These are phyloP conservation scores for Cryoendolithus antarcticus DNA, from an alignment of 2,329 filamentous ascomycete species.

Conservation along the genomic window DNA sequence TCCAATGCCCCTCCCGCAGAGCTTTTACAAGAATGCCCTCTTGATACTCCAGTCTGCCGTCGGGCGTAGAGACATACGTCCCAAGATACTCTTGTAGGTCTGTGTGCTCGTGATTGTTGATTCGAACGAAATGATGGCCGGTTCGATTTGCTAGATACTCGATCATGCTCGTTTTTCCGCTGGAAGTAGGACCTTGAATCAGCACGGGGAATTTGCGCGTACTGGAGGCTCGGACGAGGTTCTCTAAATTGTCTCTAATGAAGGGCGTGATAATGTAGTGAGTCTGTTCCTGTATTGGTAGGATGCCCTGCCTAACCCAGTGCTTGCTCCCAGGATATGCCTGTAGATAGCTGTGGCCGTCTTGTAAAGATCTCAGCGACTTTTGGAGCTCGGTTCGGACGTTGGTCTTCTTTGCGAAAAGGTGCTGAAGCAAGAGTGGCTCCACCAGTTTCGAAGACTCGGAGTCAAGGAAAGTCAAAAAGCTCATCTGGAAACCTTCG, in stretches of 20 bases:
- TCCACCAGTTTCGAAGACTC: conserved; percentile 68
- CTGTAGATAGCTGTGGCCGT: conserved; percentile 66
- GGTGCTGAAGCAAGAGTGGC: conserved; percentile 66
- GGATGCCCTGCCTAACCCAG: conserved; percentile 70
- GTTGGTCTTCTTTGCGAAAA: conserved; percentile 60
- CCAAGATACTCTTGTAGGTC: conserved; percentile 96
- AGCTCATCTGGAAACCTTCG: conserved; percentile 97
- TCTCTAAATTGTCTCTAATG: conserved; percentile 86
- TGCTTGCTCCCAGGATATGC: conserved; percentile 23
- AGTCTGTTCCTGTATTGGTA: conserved; percentile 55
- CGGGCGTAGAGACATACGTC: conserved; percentile 74
- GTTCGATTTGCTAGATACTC: conserved; percentile 95
- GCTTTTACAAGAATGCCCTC: conserved; percentile 90
- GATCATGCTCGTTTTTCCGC: conserved; percentile 98
- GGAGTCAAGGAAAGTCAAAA: conserved; percentile 74
- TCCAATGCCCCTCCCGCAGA: conserved; percentile 88
- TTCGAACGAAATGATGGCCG: conserved; percentile 92
- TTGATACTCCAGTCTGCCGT: conserved; percentile 79
- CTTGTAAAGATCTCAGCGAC: conserved; percentile 62
- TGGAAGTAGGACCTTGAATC: conserved; percentile 91
- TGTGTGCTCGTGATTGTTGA: conserved; percentile 99
- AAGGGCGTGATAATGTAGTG: conserved; percentile 97
- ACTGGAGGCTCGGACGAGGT: conserved; percentile 84
- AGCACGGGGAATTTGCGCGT: conserved; percentile 86
- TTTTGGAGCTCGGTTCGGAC: conserved; percentile 63